Percentiles rank a stretch among this genome's conserved stretches.
Evolutionary conservation across 768 basidiomycete genomes (phyloP).

Genomic region (Lactifluus subvellereus): DNA sequence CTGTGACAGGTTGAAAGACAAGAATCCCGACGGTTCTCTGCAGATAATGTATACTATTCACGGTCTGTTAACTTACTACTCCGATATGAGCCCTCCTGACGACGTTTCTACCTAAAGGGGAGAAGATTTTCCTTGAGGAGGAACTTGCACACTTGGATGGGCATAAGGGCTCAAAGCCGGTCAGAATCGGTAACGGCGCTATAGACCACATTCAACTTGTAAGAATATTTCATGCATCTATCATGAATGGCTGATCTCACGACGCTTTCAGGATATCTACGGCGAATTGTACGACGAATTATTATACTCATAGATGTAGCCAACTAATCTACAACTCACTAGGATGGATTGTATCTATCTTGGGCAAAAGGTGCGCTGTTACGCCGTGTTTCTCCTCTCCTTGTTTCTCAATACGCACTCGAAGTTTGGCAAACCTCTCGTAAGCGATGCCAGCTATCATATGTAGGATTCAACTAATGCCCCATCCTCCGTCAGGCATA

Average conservation of each 20-base stretch:
- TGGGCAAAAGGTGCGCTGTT: conserved; percentile 71
- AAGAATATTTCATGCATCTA: conserved; percentile 20
- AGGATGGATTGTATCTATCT: conserved; percentile 97
- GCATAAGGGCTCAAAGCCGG: conserved; percentile 79
- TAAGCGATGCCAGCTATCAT: conserved; percentile 32
- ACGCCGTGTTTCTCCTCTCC: background rate
- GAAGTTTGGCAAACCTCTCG: conserved; percentile 73
- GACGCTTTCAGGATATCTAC: conserved; percentile 76
- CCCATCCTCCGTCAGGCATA: conserved; percentile 37
- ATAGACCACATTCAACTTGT: conserved; percentile 90
- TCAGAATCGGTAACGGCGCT: conserved; percentile 92
- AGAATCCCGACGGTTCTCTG: conserved; percentile 84
- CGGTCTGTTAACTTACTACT: conserved; percentile 38
- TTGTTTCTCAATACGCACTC: background rate
- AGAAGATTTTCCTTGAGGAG: conserved; percentile 71
- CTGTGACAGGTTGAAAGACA: conserved; percentile 70
- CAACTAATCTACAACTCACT: background rate
- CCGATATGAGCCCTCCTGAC: background rate
- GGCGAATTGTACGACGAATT: conserved; percentile 69
- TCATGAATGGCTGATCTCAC: conserved; percentile 5
- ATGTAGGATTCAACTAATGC: background rate
- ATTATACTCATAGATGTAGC: background rate
- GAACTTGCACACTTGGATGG: conserved; percentile 86
- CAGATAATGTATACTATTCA: conserved; percentile 98
- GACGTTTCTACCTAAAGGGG: conserved; percentile 31